These are phyloP conservation scores for Daldinia childiae DNA, from an alignment of 495 filamentous ascomycete species.

Conservation along the genomic window DNA sequence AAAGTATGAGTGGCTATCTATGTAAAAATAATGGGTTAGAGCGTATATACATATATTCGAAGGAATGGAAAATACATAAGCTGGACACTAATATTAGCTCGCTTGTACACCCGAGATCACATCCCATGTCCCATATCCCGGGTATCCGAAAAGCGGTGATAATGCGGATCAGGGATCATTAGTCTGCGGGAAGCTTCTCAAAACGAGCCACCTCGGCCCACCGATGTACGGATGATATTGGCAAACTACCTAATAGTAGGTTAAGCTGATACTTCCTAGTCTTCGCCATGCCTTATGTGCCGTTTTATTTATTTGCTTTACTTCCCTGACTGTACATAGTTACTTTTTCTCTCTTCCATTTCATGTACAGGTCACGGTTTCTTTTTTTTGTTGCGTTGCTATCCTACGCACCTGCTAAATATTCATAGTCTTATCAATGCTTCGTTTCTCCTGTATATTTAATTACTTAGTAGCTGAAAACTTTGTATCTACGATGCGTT, in stretches of 20 bases:
- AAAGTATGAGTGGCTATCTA: background rate
- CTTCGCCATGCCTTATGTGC: slow-evolving; percentile 7
- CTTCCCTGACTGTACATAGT: background rate
- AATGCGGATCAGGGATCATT: slow-evolving; percentile 20
- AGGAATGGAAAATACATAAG: background rate
- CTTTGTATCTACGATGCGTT: slow-evolving; percentile 7
- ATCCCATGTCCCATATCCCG: background rate
- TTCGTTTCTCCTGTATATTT: slow-evolving; percentile 13
- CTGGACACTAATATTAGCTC: background rate
- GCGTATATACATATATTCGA: background rate
- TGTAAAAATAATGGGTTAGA: background rate
- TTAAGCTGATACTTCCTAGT: background rate
- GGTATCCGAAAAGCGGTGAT: slow-evolving; percentile 12
- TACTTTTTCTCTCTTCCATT: background rate
- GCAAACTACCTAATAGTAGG: background rate
- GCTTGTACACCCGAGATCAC: background rate
- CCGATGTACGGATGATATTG: slow-evolving; percentile 6
- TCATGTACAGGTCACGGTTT: background rate
- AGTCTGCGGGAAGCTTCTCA: slow-evolving; percentile 22
- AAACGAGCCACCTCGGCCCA: slow-evolving; percentile 33
- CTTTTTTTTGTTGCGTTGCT: background rate
- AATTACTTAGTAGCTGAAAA: slow-evolving; percentile 1
- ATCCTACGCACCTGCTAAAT: background rate
- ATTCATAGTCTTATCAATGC: background rate
- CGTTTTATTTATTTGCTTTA: slow-evolving; percentile 23